Conservation (phyloP, 2,329 filamentous ascomycete species). For the Aspergillus hiratsukae region DNA sequence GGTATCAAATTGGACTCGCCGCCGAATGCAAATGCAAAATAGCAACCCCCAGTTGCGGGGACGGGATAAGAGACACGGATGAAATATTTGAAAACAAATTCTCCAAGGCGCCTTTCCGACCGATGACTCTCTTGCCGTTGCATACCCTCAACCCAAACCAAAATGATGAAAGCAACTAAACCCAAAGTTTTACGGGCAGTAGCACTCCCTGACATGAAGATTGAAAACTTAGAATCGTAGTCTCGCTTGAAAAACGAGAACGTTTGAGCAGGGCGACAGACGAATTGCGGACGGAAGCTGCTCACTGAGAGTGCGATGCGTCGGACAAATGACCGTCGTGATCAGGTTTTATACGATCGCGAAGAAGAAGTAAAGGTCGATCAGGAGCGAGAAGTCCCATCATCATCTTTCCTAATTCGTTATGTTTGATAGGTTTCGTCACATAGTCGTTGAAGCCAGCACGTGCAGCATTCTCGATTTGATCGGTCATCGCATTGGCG, state of each 20-base stretch:
- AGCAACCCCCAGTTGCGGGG: not conserved
- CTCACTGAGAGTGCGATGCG: conserved; percentile 5
- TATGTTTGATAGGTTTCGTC: conserved; percentile 48
- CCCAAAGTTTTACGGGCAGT: not conserved
- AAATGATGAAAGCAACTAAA: conserved; percentile 12
- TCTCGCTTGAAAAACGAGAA: not conserved
- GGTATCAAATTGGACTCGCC: conserved; percentile 22
- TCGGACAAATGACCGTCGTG: conserved; percentile 15
- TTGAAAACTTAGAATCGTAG: not conserved
- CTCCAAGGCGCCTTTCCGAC: conserved; percentile 17
- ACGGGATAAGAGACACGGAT: not conserved
- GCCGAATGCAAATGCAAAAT: conserved; percentile 14
- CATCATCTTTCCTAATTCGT: conserved; percentile 47
- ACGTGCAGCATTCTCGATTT: conserved; percentile 43
- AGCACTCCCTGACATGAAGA: not conserved
- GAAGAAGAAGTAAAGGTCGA: conserved; percentile 39
- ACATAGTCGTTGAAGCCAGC: conserved; percentile 49
- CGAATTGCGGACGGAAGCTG: not conserved
- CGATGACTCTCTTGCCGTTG: conserved; percentile 10
- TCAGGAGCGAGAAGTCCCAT: conserved; percentile 44
- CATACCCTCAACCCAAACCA: conserved; percentile 9
- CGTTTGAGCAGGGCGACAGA: not conserved
- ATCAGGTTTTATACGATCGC: conserved; percentile 32
- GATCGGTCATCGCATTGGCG: conserved; percentile 48
- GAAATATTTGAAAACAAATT: conserved; percentile 1